These are phyloP conservation scores for Claviceps monticola DNA, from an alignment of 2,329 filamentous ascomycete species.

Conservation along the genomic window DNA sequence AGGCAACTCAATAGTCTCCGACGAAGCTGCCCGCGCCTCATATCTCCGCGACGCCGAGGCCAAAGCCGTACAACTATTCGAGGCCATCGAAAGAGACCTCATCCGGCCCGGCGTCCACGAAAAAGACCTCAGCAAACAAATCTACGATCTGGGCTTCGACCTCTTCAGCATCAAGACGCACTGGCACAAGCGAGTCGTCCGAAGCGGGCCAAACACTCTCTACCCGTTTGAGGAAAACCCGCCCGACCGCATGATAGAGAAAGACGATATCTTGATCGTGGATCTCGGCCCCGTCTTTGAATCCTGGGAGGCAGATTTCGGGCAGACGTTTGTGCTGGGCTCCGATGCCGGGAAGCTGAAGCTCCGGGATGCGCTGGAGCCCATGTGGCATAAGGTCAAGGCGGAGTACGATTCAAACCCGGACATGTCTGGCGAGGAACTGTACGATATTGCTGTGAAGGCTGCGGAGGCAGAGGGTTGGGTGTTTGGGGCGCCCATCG, in stretches of 20 bases:
- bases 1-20: neutral
- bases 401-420: slow-evolving; percentile 21
- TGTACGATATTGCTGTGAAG: slow-evolving; percentile 29
- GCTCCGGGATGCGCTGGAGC: slow-evolving; percentile 31
- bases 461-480: slow-evolving; percentile 25
- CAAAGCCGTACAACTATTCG: slow-evolving; percentile 31
- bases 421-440: slow-evolving; percentile 32
- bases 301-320: slow-evolving; percentile 38
- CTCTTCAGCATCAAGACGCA: slow-evolving; percentile 29
- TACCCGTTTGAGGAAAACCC: slow-evolving; percentile 34
- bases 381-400: slow-evolving; percentile 32
- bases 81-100: slow-evolving; percentile 30
- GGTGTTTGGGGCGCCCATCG: slow-evolving; percentile 28
- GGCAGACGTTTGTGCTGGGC: slow-evolving; percentile 36
- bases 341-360: slow-evolving; percentile 28
- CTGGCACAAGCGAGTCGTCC: slow-evolving; percentile 38
- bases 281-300: slow-evolving; percentile 39
- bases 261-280: slow-evolving; percentile 36
- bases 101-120: slow-evolving; percentile 34
- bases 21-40: neutral
- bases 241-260: slow-evolving; percentile 30
- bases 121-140: slow-evolving; percentile 31
- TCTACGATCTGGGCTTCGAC: slow-evolving; percentile 20
- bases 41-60: slow-evolving; percentile 29
- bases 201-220: slow-evolving; percentile 35